Evolutionary conservation across 192 early-diverging fungal species (phyloP).

Genomic region (Gonapodya sp.): DNA sequence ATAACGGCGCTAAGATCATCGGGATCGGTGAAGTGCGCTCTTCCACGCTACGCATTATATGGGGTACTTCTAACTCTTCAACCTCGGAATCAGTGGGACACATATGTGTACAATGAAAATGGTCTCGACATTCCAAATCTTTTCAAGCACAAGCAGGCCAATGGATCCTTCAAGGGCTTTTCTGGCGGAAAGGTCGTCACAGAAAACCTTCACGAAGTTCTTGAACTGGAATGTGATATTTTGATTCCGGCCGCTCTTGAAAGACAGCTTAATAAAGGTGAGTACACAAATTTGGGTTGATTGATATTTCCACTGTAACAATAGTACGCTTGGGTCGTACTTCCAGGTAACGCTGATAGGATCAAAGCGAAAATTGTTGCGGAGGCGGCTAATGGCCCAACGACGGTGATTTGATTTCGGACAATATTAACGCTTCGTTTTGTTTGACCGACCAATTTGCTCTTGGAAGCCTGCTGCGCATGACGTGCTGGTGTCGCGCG

Average conservation of each 20-base stretch:
- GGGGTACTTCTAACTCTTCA: not conserved
- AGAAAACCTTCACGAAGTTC: constrained; percentile 30
- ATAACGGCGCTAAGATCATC: constrained; percentile 52
- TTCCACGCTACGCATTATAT: not conserved
- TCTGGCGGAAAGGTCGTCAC: constrained; percentile 50
- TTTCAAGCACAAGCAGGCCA: constrained; percentile 46
- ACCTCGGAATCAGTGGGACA: constrained; percentile 35
- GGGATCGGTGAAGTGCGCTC: constrained; percentile 46
- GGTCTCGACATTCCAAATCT: constrained; percentile 61
- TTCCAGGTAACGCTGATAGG: constrained; percentile 54
- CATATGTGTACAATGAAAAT: constrained; percentile 46
- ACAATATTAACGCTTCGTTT: not conserved
- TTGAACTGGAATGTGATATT: constrained; percentile 73
- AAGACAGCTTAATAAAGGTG: constrained; percentile 51
- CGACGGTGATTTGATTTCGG: constrained; percentile 26
- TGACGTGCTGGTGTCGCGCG: constrained; percentile 48
- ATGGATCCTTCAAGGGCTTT: constrained; percentile 57
- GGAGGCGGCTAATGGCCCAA: constrained; percentile 74
- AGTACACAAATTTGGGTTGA: not conserved
- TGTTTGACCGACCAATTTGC: not conserved
- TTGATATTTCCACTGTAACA: not conserved
- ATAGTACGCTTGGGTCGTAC: not conserved
- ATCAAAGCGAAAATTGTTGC: constrained; percentile 73
- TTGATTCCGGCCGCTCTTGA: constrained; percentile 75
- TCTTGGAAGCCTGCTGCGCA: constrained; percentile 43